phyloP scores from a whole-genome alignment of 345 rosid genomes.

The Lumnitzera littorea region DNA sequence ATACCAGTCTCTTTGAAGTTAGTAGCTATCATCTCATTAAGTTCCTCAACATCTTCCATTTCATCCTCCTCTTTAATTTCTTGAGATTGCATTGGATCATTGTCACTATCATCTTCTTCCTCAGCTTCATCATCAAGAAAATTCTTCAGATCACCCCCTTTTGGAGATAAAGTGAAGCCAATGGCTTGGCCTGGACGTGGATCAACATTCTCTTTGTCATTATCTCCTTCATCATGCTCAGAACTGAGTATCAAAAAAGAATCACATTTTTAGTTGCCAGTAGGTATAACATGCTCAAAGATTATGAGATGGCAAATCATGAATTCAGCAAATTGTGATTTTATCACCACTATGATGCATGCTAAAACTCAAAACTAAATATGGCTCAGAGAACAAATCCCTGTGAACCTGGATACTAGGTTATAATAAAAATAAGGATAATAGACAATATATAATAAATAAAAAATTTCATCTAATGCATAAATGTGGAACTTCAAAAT shows the following conservation, averaged over 20 bases:
- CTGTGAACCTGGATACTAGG: too few species aligned
- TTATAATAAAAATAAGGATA: too few species aligned
- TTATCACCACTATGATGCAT: too few species aligned
- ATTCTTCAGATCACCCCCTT: slow-evolving; percentile 70
- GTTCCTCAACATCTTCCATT: slow-evolving; percentile 51
- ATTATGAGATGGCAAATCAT: not conserved
- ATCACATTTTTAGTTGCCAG: slow-evolving; percentile 9
- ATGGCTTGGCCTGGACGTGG: slow-evolving; percentile 22
- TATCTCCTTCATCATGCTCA: slow-evolving; percentile 41
- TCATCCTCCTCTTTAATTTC: slow-evolving; percentile 77
- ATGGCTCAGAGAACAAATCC: too few species aligned
- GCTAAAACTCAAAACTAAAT: too few species aligned
- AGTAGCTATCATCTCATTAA: slow-evolving; percentile 69
- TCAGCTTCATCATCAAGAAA: slow-evolving; percentile 91
- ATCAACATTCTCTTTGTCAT: slow-evolving; percentile 51
- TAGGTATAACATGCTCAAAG: not conserved
- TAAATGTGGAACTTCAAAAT: too few species aligned
- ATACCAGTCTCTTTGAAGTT: slow-evolving; percentile 54
- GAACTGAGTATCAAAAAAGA: slow-evolving; percentile 26
- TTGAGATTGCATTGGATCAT: slow-evolving; percentile 53
- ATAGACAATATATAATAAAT: too few species aligned
- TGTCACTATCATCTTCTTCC: slow-evolving; percentile 95
- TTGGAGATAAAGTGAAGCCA: slow-evolving; percentile 30
- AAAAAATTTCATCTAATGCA: too few species aligned
- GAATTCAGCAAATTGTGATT: not conserved